phyloP scores from a whole-genome alignment of 805 yeast genomes.

The Saitoella complicata region DNA sequence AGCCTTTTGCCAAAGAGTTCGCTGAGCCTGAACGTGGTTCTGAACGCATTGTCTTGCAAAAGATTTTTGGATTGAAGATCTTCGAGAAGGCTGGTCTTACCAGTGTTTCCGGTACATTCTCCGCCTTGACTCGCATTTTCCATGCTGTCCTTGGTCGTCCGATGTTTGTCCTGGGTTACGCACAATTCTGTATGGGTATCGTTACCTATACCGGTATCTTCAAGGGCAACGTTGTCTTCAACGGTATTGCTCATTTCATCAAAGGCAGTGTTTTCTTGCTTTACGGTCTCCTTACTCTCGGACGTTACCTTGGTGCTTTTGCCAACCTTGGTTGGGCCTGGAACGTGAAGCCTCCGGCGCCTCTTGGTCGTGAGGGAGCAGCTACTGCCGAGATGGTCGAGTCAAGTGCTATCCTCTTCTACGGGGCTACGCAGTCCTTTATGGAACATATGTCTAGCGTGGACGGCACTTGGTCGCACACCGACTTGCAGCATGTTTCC shows the following conservation, averaged over 20 bases:
- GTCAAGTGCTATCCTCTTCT: conserved; percentile 61
- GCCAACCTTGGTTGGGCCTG: conserved; percentile 74
- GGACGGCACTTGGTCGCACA: conserved; percentile 77
- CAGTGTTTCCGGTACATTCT: conserved; percentile 14
- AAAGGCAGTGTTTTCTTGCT: conserved; percentile 81
- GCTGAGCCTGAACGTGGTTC: conserved; percentile 6
- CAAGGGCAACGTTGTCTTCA: conserved; percentile 49
- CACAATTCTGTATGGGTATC: conserved; percentile 38
- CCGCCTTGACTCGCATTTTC: conserved; percentile 22
- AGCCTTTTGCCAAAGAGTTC: conserved; percentile 9
- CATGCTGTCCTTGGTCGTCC: conserved; percentile 47
- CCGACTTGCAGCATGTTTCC: conserved; percentile 77
- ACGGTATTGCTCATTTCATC: conserved; percentile 83
- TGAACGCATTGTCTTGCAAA: conserved; percentile 5
- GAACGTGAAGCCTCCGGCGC: conserved; percentile 33
- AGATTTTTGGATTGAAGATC: conserved; percentile 1
- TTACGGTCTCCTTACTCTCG: conserved; percentile 64
- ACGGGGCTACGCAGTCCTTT: conserved; percentile 80
- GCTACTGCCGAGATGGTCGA: conserved; percentile 48
- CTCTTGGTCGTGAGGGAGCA: background rate
- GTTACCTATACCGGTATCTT: conserved; percentile 62
- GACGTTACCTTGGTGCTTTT: conserved; percentile 77
- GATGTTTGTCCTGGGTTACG: conserved; percentile 41
- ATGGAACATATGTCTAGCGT: conserved; percentile 70
- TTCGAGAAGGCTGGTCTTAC: conserved; percentile 13